A percentile compares a stretch with the other conserved stretches of the same genome.
These are phyloP conservation scores for Euphorbia peplus DNA, from an alignment of 345 rosid genomes.

Conservation along the genomic window DNA sequence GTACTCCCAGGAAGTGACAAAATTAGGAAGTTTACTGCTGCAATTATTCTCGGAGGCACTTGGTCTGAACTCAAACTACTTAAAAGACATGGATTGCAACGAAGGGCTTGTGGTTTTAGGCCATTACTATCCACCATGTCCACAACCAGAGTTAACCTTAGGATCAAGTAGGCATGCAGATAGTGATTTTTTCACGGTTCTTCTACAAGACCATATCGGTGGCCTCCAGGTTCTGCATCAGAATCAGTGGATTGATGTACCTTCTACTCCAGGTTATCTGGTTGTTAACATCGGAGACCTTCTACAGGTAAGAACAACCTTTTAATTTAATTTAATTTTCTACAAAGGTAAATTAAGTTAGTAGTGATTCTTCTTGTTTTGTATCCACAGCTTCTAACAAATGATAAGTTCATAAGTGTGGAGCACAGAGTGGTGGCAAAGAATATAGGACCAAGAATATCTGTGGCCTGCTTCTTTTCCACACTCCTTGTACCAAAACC, in stretches of 20 bases:
- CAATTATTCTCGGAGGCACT: constrained; percentile 18
- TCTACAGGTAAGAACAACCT: constrained; percentile 23
- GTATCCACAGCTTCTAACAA: constrained; percentile 37
- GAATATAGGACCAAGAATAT: constrained; percentile 38
- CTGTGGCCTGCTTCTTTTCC: constrained; percentile 40
- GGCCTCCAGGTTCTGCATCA: constrained; percentile 27
- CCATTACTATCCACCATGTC: constrained; percentile 17
- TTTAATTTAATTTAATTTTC: no score
- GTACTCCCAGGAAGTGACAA: constrained; percentile 19
- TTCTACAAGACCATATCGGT: constrained; percentile 25
- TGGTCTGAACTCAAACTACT: background rate
- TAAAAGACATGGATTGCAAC: constrained; percentile 5
- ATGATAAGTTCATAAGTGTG: constrained; percentile 42
- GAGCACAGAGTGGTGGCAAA: constrained; percentile 50
- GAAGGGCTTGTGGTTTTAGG: background rate
- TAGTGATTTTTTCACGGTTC: constrained; percentile 20
- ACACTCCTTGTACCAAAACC: background rate
- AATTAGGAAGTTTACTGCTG: constrained; percentile 12
- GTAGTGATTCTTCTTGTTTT: no score
- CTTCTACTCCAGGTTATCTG: constrained; percentile 16
- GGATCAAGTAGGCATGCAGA: constrained; percentile 15
- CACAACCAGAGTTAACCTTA: constrained; percentile 16
- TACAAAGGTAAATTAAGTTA: no score
- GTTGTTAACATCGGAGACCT: constrained; percentile 27
- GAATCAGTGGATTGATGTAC: constrained; percentile 20